These are phyloP conservation scores for Lasiodiplodia sp. DNA, from an alignment of 2,329 filamentous ascomycete species.

Conservation along the genomic window DNA sequence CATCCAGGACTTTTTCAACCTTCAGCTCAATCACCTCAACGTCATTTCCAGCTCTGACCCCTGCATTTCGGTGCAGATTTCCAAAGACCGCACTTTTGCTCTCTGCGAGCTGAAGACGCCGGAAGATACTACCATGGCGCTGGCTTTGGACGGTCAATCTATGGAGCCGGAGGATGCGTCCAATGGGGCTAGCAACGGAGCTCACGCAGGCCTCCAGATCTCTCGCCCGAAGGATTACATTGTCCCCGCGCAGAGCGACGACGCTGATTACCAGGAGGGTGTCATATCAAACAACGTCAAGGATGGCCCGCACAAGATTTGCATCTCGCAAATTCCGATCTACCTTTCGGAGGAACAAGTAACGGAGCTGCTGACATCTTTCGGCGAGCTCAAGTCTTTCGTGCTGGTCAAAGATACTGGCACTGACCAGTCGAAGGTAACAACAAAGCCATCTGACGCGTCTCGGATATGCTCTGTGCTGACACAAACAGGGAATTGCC, in stretches of 20 bases:
- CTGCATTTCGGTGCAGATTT: conserved; percentile 82
- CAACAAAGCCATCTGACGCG: conserved; percentile 44
- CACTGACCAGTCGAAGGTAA: conserved; percentile 85
- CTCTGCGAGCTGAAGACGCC: conserved; percentile 89
- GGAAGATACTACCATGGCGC: conserved; percentile 86
- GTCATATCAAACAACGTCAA: conserved; percentile 81
- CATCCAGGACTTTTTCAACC: conserved; percentile 87
- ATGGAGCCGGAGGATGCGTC: conserved; percentile 76
- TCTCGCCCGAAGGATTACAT: conserved; percentile 96
- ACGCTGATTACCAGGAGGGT: conserved; percentile 76
- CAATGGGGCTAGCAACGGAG: conserved; percentile 62
- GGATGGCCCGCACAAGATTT: conserved; percentile 94
- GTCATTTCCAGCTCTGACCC: conserved; percentile 84
- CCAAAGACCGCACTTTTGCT: conserved; percentile 80
- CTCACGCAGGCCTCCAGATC: conserved; percentile 71
- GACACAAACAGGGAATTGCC: conserved; percentile 76
- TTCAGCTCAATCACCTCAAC: conserved; percentile 96
- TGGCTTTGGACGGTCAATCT: conserved; percentile 86
- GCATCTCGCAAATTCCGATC: conserved; percentile 84
- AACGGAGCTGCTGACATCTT: conserved; percentile 85
- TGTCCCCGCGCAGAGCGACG: conserved; percentile 79
- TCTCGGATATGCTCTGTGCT: conserved; percentile 30
- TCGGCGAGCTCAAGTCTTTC: conserved; percentile 93
- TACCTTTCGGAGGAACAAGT: conserved; percentile 93
- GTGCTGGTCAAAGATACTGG: conserved; percentile 84